A percentile compares a stretch with the other conserved stretches of the same genome.
phyloP scores from a whole-genome alignment of 1,284 basidiomycete genomes.

The Psilocybe mexicana region DNA sequence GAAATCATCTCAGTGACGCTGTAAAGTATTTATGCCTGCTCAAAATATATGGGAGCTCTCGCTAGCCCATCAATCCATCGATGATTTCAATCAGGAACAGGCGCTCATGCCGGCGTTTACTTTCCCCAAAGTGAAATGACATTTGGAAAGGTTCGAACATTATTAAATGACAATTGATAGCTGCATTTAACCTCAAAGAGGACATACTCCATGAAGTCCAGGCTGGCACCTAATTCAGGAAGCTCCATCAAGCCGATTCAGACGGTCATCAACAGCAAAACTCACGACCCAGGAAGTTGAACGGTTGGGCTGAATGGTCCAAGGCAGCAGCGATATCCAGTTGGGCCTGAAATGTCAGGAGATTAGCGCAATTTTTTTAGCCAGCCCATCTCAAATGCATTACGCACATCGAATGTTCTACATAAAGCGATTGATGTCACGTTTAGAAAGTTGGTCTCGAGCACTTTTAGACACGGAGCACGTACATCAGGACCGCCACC shows the following conservation, averaged over 20 bases:
- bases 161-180: no score
- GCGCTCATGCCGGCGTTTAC: no score
- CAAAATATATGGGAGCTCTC: no score
- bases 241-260: background rate
- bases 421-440: background rate
- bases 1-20: no score
- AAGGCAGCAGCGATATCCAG: background rate
- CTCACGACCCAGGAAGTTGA: background rate
- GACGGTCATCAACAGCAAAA: background rate
- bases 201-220: conserved; percentile 1
- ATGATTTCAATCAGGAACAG: background rate
- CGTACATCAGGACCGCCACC: background rate
- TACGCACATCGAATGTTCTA: background rate
- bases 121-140: background rate
- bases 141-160: background rate
- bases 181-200: background rate
- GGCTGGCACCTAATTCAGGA: background rate
- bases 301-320: background rate
- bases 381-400: background rate
- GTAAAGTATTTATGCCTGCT: no score
- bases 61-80: no score
- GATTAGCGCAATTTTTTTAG: background rate
- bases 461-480: background rate
- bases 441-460: no score
- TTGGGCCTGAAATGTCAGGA: background rate